Evolutionary conservation across 2,329 filamentous ascomycete species (phyloP), one percentile per base, ranked within the genome.

Genomic region (Periconia macrospinosa): DNA sequence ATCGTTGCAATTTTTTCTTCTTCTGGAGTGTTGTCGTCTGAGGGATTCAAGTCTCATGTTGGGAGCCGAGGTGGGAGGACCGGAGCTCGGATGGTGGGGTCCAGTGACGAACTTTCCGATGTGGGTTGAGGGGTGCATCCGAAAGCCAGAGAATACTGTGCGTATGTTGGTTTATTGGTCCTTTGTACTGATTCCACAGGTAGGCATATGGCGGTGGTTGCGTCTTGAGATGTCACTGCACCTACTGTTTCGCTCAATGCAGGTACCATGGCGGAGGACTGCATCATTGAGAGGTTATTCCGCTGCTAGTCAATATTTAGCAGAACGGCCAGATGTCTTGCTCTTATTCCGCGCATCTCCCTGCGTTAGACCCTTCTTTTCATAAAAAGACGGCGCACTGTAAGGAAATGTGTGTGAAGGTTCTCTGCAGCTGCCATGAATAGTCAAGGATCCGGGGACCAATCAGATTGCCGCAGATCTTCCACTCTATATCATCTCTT

Each of bases 61-160:
- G 47, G 56, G 30, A 54, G 47, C 57, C 51, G 50, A 51, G 17
- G 15, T 33, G 44, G 30, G 18, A 30, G 30, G 35, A 23, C 53
- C 61, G 65, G 68, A 62, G 50, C 55, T 61, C 66, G 64, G 67
- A 64, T 60, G 62, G 59, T 54, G 63, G 64, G 63, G 67, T 13
- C 20, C 9, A 47, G 6, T 30, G 19, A 6, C n/a, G 23, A 41
- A 30, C 9, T n/a, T 42, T 35, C 47, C 35, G 41, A 33, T 37
- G 11, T 37, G 33, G 33, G 5, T 37, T 13, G 15, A n/a, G 33
- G 33, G 33, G 33, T 37, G 5, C 5, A 37, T 37, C 33, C 33
- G 33, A n/a, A 37, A 3, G 6, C 15, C 15, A n/a, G 11, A 13
- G 5, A 13, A 37, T 37, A 10, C 11, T 13, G 33, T n/a, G 11